These are phyloP conservation scores for Tetradesmus obliquus DNA, from an alignment of 139 green algal genomes.

Conservation along the genomic window DNA sequence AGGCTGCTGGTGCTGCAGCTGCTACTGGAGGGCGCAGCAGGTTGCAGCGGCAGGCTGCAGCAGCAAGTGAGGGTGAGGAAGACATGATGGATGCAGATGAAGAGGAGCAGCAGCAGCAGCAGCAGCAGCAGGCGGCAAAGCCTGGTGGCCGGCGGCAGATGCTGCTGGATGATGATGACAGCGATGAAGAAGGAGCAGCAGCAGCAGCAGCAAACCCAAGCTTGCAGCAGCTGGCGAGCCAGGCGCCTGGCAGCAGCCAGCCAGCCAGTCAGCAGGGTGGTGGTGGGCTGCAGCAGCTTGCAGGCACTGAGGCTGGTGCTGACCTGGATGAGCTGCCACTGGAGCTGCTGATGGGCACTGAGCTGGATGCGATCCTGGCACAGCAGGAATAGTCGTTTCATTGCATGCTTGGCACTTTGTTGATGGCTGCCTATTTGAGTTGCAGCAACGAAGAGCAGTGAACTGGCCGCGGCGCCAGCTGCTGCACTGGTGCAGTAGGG, in stretches of 20 bases:
- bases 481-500: not conserved
- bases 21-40: not conserved
- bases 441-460: not conserved
- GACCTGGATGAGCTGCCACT: not conserved
- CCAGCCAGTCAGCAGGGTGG: not conserved
- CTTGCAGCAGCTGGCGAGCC: not conserved
- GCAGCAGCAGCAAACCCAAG: not conserved
- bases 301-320: not conserved
- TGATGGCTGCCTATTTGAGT: not conserved
- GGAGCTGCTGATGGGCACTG: slow-evolving; percentile 21
- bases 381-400: not conserved
- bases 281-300: not conserved
- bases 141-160: not conserved
- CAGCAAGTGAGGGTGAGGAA: not conserved
- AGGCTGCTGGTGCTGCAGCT: not conserved
- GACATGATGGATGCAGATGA: not conserved
- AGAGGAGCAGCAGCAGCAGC: not conserved
- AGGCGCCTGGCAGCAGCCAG: not conserved
- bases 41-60: not conserved
- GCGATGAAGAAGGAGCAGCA: not conserved
- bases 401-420: not conserved
- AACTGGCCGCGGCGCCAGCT: not conserved
- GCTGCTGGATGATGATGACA: slow-evolving; percentile 4
- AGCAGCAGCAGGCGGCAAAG: not conserved
- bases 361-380: not conserved